These are phyloP conservation scores for Cercospora zeina DNA, from an alignment of 2,329 filamentous ascomycete genomes.

Conservation along the genomic window DNA sequence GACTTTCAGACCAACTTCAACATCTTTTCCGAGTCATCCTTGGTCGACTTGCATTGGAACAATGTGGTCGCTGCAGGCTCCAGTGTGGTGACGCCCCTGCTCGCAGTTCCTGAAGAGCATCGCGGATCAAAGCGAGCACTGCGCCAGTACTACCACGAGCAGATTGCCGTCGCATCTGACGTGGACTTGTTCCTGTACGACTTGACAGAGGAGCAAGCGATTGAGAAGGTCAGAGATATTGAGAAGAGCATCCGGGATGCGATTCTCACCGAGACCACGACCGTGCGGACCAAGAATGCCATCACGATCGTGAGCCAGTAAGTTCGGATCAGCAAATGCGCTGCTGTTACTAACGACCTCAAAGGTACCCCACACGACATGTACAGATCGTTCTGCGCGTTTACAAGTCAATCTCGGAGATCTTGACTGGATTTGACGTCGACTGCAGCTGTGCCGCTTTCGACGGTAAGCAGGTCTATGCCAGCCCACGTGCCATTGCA, in stretches of 20 bases:
- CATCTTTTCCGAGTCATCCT: slow-evolving; percentile 75
- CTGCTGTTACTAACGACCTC: not conserved
- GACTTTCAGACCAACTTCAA: slow-evolving; percentile 79
- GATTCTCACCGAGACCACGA: slow-evolving; percentile 78
- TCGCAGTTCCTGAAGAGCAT: slow-evolving; percentile 61
- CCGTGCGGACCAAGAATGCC: slow-evolving; percentile 81
- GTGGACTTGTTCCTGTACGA: slow-evolving; percentile 85
- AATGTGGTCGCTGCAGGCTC: slow-evolving; percentile 82
- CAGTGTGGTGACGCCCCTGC: slow-evolving; percentile 73
- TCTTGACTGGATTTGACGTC: slow-evolving; percentile 85
- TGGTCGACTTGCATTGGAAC: slow-evolving; percentile 75
- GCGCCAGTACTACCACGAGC: slow-evolving; percentile 72
- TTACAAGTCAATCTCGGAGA: slow-evolving; percentile 80
- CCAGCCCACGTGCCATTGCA: slow-evolving; percentile 71
- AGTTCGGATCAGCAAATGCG: slow-evolving; percentile 1
- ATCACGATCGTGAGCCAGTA: slow-evolving; percentile 84
- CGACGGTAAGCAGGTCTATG: slow-evolving; percentile 77
- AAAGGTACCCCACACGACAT: slow-evolving; percentile 65
- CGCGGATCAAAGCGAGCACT: slow-evolving; percentile 45
- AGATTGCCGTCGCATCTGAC: slow-evolving; percentile 78
- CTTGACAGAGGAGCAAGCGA: slow-evolving; percentile 71
- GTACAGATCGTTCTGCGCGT: slow-evolving; percentile 83
- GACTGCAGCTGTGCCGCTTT: slow-evolving; percentile 81
- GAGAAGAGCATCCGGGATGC: slow-evolving; percentile 73
- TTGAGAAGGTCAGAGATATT: slow-evolving; percentile 82